Percentiles rank a stretch among this genome's conserved stretches.
Conservation (phyloP, 306 rosid genomes). For the Alnus glutinosa region DNA sequence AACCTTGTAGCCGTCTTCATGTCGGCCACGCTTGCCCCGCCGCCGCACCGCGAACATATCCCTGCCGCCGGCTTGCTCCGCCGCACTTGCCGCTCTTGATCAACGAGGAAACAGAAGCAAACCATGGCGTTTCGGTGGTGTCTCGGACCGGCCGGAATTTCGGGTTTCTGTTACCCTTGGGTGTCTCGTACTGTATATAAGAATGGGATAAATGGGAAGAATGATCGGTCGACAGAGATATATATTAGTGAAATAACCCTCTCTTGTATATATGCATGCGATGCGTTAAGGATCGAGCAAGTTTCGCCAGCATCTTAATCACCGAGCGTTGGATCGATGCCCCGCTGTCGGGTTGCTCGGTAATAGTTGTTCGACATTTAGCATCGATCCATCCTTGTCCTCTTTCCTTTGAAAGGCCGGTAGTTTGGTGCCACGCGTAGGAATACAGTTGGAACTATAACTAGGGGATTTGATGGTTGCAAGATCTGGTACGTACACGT, state of each 20-base stretch:
- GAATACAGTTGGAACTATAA: conserved; percentile 7
- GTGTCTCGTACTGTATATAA: too few species aligned
- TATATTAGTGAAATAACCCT: neutral
- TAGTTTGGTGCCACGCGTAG: conserved; percentile 15
- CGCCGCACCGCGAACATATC: conserved; percentile 79
- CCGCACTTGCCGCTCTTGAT: conserved; percentile 60
- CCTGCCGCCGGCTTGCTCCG: conserved; percentile 92
- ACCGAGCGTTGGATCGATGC: conserved; percentile 2
- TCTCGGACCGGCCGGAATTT: neutral
- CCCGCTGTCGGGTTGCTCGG: too few species aligned
- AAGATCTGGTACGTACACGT: conserved; percentile 33
- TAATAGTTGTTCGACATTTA: neutral
- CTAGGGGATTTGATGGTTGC: neutral
- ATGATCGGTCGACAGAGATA: neutral
- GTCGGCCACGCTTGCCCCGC: conserved; percentile 89
- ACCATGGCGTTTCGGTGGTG: conserved; percentile 40
- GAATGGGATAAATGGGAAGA: too few species aligned
- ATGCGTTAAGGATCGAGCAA: conserved; percentile 26
- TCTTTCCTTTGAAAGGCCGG: neutral
- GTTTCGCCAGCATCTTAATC: neutral
- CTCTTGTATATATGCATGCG: neutral
- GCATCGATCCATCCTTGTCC: neutral
- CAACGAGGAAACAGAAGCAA: conserved; percentile 79
- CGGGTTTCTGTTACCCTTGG: neutral
- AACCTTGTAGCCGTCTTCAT: conserved; percentile 85